Evolutionary conservation across 2,329 filamentous ascomycete species (phyloP).

Genomic region (Neonectria magnoliae): DNA sequence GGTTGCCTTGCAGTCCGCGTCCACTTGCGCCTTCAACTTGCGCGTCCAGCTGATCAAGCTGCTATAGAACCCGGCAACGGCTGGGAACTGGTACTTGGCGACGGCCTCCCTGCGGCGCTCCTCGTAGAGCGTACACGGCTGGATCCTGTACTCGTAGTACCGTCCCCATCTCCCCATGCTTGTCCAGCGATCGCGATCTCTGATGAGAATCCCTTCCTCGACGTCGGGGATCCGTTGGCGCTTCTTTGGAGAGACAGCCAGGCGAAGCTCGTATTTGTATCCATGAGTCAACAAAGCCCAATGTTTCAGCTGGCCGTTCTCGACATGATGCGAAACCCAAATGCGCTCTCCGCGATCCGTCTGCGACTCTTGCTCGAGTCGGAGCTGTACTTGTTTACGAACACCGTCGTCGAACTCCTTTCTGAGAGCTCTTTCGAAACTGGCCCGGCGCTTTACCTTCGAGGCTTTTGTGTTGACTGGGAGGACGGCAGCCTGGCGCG

Average conservation of each 20-base stretch:
- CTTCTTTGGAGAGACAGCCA: background rate
- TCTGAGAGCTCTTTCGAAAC: background rate
- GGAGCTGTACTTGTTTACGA: background rate
- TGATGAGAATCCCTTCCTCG: background rate
- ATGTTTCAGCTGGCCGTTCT: background rate
- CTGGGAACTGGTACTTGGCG: background rate
- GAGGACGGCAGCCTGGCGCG: too few relatives aligned
- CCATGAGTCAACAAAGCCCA: conserved; percentile 2
- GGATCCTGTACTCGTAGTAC: conserved; percentile 8
- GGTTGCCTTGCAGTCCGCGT: background rate
- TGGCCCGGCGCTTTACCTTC: background rate
- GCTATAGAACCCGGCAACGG: background rate
- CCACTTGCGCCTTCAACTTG: conserved; percentile 5
- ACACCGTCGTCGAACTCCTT: background rate
- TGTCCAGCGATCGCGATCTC: background rate
- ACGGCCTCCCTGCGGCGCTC: background rate
- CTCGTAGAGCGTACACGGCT: background rate
- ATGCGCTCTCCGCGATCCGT: conserved; percentile 5
- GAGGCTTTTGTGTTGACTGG: background rate
- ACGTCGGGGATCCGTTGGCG: background rate
- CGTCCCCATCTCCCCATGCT: background rate
- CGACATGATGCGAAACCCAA: background rate
- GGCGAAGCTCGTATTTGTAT: conserved; percentile 5
- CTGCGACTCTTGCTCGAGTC: conserved; percentile 4
- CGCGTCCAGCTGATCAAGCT: conserved; percentile 10